Conservation (phyloP, 495 filamentous ascomycete genomes). For the Penicillium goetzii region DNA sequence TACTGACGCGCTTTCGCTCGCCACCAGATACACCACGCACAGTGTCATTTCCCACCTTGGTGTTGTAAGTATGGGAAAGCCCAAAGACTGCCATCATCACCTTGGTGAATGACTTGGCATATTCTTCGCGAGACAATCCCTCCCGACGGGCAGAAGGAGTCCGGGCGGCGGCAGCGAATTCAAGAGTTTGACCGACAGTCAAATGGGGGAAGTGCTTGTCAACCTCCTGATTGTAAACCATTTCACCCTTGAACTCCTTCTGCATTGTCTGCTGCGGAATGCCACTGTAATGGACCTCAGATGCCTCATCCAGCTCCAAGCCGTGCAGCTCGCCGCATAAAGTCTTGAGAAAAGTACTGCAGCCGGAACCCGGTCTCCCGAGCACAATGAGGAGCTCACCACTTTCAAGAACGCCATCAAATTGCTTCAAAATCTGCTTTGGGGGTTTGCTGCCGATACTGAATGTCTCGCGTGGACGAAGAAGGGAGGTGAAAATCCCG, state of each 20-base stretch:
- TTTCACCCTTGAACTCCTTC: constrained; percentile 61
- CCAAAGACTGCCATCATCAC: constrained; percentile 66
- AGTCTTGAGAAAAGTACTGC: constrained; percentile 44
- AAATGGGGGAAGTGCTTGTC: constrained; percentile 68
- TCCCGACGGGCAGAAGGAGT: constrained; percentile 45
- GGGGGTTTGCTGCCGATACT: background rate
- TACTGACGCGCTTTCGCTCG: constrained; percentile 69
- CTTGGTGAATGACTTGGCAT: constrained; percentile 44
- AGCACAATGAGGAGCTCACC: constrained; percentile 46
- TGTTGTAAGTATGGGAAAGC: constrained; percentile 58
- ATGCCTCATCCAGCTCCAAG: constrained; percentile 38
- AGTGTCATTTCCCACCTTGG: constrained; percentile 46
- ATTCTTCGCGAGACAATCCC: constrained; percentile 45
- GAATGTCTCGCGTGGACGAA: constrained; percentile 3
- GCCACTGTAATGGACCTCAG: constrained; percentile 50
- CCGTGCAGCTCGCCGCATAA: constrained; percentile 41
- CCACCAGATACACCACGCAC: constrained; percentile 79
- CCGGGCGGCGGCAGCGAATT: constrained; percentile 59
- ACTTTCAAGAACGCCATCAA: constrained; percentile 39
- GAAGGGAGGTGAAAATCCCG: background rate
- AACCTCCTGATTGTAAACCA: constrained; percentile 63
- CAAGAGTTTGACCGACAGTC: constrained; percentile 65
- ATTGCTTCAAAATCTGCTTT: constrained; percentile 35
- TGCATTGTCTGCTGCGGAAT: constrained; percentile 52
- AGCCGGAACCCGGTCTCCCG: constrained; percentile 45